Evolutionary conservation across 257 asterid species (phyloP), one percentile per base, ranked within the genome.

Genomic region (Solanum raphanifolium): DNA sequence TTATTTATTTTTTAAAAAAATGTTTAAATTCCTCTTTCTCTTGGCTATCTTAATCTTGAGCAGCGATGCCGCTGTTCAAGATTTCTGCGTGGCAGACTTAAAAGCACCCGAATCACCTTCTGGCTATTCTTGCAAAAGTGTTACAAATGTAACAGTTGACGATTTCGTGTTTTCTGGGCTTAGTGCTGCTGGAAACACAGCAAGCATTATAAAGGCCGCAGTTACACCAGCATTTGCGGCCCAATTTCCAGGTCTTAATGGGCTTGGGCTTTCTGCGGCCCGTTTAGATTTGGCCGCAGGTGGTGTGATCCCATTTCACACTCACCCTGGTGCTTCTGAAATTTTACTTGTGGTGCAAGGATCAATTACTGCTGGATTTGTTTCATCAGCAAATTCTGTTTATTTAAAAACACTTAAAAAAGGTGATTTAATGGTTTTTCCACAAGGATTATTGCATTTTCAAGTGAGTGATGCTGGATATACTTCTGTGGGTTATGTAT

Each of bases 321-420:
- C 98, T 6, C 98, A 96, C 89, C 98, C 98, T 1, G 97, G 89
- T 4, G 98, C 95, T 1, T 91, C 95, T 2, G 98, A 95, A 87
- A 34, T 95, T 6, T 88, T 94, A 13, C 78, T 94, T 5, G 96
- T 94, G 0, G 88, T 88, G 5, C 91, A 94, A 83, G 99, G 98
- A 0, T 6, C 84, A 18, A 86, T 95, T 5, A 83, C 87, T 0
- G 83, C 96, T 2, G 98, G 93, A 2, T 96, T 96, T 84, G 88
- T 96, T 16, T 91, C 97, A 1, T 91, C 95, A 13, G 85, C 94
- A 20, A 96, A 95, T 65, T 2, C 86, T 0, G 97, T 96, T 29
- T 96, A 91, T 78, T 78, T 91, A 81, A 91, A 91, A 81, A 94
- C 90, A 82, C 94, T 96, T 10, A 18, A 88, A 16, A 93, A 91